Conservation (phyloP, 2,329 filamentous ascomycete species). For the Drechslera avenae region DNA sequence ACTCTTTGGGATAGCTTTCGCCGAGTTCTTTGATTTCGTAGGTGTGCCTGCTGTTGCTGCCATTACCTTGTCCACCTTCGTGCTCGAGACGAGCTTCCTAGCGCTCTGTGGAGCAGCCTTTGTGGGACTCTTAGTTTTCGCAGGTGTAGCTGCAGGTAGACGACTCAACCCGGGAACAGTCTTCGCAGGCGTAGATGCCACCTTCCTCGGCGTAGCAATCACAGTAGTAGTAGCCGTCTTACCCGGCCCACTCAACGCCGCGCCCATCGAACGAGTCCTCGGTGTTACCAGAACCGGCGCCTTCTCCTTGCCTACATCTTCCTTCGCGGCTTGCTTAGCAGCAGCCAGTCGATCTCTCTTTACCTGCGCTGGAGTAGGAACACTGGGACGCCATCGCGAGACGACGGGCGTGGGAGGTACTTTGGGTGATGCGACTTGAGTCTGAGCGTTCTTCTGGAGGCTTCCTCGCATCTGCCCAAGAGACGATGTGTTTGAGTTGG, state of each 20-base stretch:
- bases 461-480: not conserved
- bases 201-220: not conserved
- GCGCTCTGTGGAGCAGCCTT: not conserved
- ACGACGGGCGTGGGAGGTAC: not conserved
- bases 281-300: not conserved
- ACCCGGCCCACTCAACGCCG: not conserved
- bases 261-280: not conserved
- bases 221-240: not conserved
- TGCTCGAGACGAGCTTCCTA: too few species aligned
- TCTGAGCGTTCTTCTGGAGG: too few species aligned
- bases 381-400: not conserved
- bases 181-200: too few species aligned
- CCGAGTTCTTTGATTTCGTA: not conserved
- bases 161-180: too few species aligned
- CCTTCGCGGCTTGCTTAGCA: not conserved
- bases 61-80: too few species aligned
- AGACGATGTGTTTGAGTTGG: slow-evolving; percentile 4
- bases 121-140: not conserved
- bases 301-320: not conserved
- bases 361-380: not conserved
- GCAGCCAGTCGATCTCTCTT: not conserved
- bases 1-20: not conserved
- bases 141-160: too few species aligned
- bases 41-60: not conserved
- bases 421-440: not conserved